Conservation (phyloP, 1,284 basidiomycete genomes). For the Apiotrichum laibachii region DNA sequence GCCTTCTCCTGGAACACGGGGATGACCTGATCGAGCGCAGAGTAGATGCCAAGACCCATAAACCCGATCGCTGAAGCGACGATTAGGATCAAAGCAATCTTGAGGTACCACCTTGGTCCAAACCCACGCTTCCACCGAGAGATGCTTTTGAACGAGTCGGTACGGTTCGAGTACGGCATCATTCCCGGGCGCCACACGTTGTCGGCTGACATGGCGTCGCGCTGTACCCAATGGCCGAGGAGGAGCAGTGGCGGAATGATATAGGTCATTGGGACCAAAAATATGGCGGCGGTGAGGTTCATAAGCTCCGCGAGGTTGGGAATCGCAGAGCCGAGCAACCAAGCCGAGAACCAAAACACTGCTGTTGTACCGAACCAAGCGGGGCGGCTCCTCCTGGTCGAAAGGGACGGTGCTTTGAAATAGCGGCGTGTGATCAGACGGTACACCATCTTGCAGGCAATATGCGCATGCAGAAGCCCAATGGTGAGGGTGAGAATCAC, state of each 20-base stretch:
- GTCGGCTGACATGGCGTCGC: constrained; percentile 6
- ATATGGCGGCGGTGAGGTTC: constrained; percentile 54
- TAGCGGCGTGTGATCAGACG: constrained; percentile 53
- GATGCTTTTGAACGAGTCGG: background rate
- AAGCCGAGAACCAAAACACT: constrained; percentile 52
- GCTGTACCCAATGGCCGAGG: constrained; percentile 11
- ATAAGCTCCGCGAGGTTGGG: constrained; percentile 60
- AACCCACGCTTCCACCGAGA: constrained; percentile 7
- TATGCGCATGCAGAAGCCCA: constrained; percentile 65
- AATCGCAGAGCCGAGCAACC: constrained; percentile 61
- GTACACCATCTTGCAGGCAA: constrained; percentile 33
- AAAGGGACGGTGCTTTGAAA: constrained; percentile 57
- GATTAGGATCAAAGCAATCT: background rate
- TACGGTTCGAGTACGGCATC: background rate
- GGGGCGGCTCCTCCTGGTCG: constrained; percentile 54
- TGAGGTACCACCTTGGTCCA: constrained; percentile 2
- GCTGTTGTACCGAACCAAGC: constrained; percentile 49
- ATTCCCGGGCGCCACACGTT: constrained; percentile 2
- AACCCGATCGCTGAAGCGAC: background rate
- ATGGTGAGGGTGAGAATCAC: constrained; percentile 53
- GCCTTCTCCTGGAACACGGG: too few species aligned
- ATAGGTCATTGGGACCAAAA: constrained; percentile 2
- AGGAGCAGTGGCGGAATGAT: constrained; percentile 9
- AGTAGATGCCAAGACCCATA: too few species aligned
- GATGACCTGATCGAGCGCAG: too few species aligned